Percentiles rank a stretch among this genome's conserved stretches.
phyloP scores from a whole-genome alignment of 2,329 filamentous ascomycete species.

The Fusarium nematophilum region DNA sequence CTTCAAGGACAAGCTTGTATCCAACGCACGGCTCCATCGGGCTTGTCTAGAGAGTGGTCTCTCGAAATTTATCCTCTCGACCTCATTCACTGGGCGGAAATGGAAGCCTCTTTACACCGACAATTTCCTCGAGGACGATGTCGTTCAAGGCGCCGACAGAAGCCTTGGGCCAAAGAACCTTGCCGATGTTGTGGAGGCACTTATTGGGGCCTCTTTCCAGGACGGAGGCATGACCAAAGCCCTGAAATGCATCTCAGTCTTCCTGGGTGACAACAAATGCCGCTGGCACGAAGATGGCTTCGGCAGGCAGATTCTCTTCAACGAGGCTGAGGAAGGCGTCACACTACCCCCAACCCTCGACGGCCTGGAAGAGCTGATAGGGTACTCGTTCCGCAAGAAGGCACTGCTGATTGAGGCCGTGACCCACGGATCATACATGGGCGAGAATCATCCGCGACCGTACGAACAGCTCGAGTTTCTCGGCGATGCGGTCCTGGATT shows the following conservation, averaged over 20 bases:
- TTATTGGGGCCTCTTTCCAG: constrained; percentile 81
- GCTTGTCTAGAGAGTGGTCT: constrained; percentile 73
- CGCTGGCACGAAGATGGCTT: constrained; percentile 60
- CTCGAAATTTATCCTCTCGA: constrained; percentile 77
- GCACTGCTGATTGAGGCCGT: constrained; percentile 80
- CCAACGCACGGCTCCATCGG: constrained; percentile 77
- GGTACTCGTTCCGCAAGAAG: constrained; percentile 77
- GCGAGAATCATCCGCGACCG: constrained; percentile 52
- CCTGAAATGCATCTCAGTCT: constrained; percentile 70
- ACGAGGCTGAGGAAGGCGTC: constrained; percentile 50
- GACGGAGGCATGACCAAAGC: constrained; percentile 75
- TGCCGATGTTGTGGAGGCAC: constrained; percentile 87
- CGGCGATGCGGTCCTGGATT: constrained; percentile 87
- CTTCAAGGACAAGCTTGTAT: constrained; percentile 76
- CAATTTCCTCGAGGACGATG: constrained; percentile 42
- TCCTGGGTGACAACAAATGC: constrained; percentile 69
- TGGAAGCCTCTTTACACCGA: constrained; percentile 76
- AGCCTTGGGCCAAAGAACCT: constrained; percentile 79
- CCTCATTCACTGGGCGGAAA: constrained; percentile 73
- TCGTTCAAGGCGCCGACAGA: constrained; percentile 30
- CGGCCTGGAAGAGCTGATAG: constrained; percentile 73
- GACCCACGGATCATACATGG: constrained; percentile 76
- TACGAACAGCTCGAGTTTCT: constrained; percentile 87
- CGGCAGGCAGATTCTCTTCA: constrained; percentile 58
- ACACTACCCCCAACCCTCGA: constrained; percentile 54